Evolutionary conservation across 108 stramenopile species (phyloP).

Genomic region (Skeletonema costatum): DNA sequence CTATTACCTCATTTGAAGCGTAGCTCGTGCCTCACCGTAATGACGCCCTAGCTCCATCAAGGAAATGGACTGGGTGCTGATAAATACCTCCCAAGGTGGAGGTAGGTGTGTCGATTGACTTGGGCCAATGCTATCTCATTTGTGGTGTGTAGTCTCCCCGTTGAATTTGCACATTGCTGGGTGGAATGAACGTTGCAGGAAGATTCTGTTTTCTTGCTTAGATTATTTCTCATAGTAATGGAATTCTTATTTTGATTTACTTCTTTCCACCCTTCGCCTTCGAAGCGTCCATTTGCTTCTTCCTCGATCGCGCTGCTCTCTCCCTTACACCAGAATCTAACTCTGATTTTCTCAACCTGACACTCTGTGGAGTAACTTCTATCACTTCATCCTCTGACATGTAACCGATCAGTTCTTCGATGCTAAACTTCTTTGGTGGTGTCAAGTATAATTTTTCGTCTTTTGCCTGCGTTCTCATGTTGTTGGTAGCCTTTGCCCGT

Average conservation of each 20-base stretch:
- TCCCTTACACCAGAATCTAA: slow-evolving; percentile 75
- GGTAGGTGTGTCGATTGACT: slow-evolving; percentile 19
- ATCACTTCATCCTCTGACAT: slow-evolving; percentile 95
- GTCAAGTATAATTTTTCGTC: slow-evolving; percentile 88
- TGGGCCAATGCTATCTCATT: slow-evolving; percentile 29
- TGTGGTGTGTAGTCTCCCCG: slow-evolving; percentile 10
- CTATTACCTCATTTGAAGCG: neutral
- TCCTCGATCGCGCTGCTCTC: slow-evolving; percentile 62
- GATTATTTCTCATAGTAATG: slow-evolving; percentile 28
- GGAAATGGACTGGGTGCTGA: slow-evolving; percentile 39
- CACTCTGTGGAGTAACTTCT: slow-evolving; percentile 91
- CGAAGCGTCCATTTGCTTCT: slow-evolving; percentile 63
- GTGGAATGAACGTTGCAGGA: neutral
- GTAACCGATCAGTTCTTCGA: slow-evolving; percentile 96
- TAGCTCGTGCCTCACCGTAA: slow-evolving; percentile 41
- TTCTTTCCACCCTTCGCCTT: slow-evolving; percentile 34
- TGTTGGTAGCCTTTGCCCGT: slow-evolving; percentile 88
- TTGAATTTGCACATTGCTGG: slow-evolving; percentile 30
- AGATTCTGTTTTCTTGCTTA: neutral
- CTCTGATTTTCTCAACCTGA: slow-evolving; percentile 88
- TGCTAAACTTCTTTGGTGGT: slow-evolving; percentile 82
- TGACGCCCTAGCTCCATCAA: slow-evolving; percentile 40
- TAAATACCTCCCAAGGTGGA: slow-evolving; percentile 32
- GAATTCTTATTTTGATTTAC: slow-evolving; percentile 38
- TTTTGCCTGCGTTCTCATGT: slow-evolving; percentile 92